Evolutionary conservation across 495 filamentous ascomycete genomes (phyloP).

Genomic region (Daldinia grandis): DNA sequence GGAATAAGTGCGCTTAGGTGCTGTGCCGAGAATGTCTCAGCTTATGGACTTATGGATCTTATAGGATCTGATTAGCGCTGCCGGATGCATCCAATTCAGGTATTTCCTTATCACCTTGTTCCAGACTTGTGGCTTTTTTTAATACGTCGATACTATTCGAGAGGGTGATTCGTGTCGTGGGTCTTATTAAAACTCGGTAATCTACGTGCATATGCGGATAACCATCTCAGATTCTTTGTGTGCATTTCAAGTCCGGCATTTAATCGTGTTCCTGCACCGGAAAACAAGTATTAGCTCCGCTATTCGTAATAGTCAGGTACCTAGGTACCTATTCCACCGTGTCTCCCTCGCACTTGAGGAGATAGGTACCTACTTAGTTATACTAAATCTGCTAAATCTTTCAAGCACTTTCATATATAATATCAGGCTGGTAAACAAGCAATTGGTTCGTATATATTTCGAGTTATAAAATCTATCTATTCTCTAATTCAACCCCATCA

Average conservation of each 20-base stretch:
- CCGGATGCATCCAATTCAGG: neutral
- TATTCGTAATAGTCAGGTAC: too few species aligned
- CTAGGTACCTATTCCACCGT: too few species aligned
- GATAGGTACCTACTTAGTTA: too few species aligned
- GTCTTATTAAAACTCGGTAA: neutral
- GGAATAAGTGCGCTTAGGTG: neutral
- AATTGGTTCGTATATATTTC: neutral
- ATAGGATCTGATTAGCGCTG: neutral
- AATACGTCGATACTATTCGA: neutral
- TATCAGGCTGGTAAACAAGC: neutral
- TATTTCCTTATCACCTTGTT: neutral
- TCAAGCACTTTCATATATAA: neutral
- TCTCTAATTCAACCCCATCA: constrained; percentile 69
- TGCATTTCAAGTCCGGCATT: neutral
- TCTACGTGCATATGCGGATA: neutral
- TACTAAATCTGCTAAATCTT: neutral
- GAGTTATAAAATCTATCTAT: constrained; percentile 33
- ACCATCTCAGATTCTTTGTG: neutral
- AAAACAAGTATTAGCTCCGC: neutral
- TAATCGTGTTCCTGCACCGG: neutral
- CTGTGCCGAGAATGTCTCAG: neutral
- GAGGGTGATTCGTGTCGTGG: neutral
- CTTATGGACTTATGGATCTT: neutral
- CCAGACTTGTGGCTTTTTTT: neutral
- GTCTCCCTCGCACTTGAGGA: too few species aligned